Percentiles rank a stretch among this genome's conserved stretches.
These are phyloP conservation scores for Pisolithus sp. DNA, from an alignment of 768 basidiomycete species.

Conservation along the genomic window DNA sequence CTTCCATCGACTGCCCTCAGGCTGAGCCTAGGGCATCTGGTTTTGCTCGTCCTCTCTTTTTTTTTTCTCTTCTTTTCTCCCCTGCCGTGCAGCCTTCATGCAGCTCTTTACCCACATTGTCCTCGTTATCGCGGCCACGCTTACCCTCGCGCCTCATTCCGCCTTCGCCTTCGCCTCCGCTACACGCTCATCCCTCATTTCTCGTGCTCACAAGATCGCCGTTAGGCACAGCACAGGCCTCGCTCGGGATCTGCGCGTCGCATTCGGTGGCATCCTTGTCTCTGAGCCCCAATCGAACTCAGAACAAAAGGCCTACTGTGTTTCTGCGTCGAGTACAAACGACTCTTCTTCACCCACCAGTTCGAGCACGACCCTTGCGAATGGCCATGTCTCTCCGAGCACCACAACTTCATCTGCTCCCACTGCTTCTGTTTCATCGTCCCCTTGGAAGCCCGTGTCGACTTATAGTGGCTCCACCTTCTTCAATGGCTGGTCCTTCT, in stretches of 20 bases:
- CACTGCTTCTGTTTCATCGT: conserved; percentile 27
- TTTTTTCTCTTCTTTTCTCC: conserved; percentile 2
- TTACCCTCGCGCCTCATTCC: conserved; percentile 21
- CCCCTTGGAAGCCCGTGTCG: conserved; percentile 55
- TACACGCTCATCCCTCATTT: conserved; percentile 30
- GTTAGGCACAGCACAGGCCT: conserved; percentile 53
- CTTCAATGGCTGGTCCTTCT: conserved; percentile 81
- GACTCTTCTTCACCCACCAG: conserved; percentile 4
- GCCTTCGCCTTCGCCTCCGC: conserved; percentile 2
- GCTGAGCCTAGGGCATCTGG: background rate
- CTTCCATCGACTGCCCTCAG: background rate
- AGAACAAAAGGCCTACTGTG: conserved; percentile 31
- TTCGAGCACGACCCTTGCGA: conserved; percentile 13
- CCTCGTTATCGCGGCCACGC: conserved; percentile 25
- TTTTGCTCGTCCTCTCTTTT: background rate
- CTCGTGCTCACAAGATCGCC: conserved; percentile 47
- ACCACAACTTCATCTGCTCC: conserved; percentile 11
- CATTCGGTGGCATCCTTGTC: conserved; percentile 49
- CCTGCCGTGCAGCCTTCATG: conserved; percentile 16
- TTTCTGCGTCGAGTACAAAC: conserved; percentile 14
- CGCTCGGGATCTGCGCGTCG: conserved; percentile 63
- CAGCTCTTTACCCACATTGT: conserved; percentile 21
- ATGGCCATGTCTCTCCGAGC: conserved; percentile 13
- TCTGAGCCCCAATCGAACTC: conserved; percentile 30
- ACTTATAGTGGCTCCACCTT: conserved; percentile 63